Percentiles rank a stretch among this genome's conserved stretches.
phyloP scores from a whole-genome alignment of 2,329 filamentous ascomycete genomes.

The Penicillium sclerotigenum region DNA sequence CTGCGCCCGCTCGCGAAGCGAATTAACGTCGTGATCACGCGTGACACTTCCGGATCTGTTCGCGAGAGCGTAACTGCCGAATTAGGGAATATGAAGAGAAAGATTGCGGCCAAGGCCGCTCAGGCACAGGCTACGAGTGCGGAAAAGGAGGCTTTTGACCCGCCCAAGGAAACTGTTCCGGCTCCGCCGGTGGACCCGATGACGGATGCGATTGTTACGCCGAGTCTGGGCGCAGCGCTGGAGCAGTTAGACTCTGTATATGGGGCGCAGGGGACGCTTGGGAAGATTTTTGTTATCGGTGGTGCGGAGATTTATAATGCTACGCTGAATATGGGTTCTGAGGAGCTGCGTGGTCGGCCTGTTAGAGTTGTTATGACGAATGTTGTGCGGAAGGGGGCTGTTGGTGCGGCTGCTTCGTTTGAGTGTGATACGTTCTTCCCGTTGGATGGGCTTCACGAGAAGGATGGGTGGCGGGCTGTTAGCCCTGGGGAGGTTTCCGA shows the following conservation, averaged over 20 bases:
- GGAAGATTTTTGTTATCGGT: slow-evolving; percentile 79
- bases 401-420: slow-evolving; percentile 31
- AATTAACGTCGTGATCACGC: slow-evolving; percentile 76
- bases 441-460: slow-evolving; percentile 32
- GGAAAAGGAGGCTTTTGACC: neutral
- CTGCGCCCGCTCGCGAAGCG: slow-evolving; percentile 78
- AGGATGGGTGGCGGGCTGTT: slow-evolving; percentile 34
- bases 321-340: slow-evolving; percentile 51
- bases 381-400: slow-evolving; percentile 29
- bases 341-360: slow-evolving; percentile 6
- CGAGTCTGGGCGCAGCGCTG: slow-evolving; percentile 59
- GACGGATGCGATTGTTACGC: slow-evolving; percentile 50
- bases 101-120: slow-evolving; percentile 20
- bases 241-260: slow-evolving; percentile 33
- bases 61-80: slow-evolving; percentile 34
- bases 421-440: slow-evolving; percentile 52
- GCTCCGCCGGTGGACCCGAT: slow-evolving; percentile 11
- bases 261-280: slow-evolving; percentile 37
- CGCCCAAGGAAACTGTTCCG: neutral
- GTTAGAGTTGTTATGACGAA: slow-evolving; percentile 43
- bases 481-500: slow-evolving; percentile 34
- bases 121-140: slow-evolving; percentile 2
- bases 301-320: slow-evolving; percentile 80
- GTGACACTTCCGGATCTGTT: slow-evolving; percentile 34
- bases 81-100: slow-evolving; percentile 30